phyloP scores from a whole-genome alignment of 225 moss, liverwort and hornwort genomes.

The Anthoceros angustus region DNA sequence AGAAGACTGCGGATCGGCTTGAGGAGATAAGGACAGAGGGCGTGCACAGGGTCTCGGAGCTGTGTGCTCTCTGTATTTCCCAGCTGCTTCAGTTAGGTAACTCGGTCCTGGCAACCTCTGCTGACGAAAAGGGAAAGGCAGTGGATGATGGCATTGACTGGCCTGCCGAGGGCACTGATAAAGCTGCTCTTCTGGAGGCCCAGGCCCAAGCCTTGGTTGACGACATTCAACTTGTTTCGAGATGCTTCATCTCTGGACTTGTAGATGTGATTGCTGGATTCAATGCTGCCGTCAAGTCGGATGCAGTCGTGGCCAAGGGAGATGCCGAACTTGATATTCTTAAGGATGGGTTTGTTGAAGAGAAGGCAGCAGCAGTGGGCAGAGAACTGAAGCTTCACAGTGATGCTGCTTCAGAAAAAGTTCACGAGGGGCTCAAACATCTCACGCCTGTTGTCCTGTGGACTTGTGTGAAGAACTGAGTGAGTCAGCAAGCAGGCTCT shows the following conservation, averaged over 20 bases:
- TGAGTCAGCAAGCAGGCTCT: too few species aligned
- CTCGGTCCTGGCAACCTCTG: constrained; percentile 35
- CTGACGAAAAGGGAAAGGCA: constrained; percentile 22
- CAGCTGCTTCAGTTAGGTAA: constrained; percentile 18
- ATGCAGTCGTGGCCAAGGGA: constrained; percentile 34
- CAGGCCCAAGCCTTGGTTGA: constrained; percentile 67
- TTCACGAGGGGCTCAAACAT: constrained; percentile 77
- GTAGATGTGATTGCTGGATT: constrained; percentile 83
- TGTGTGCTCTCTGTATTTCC: constrained; percentile 24
- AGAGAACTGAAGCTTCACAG: constrained; percentile 69
- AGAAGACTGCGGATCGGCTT: constrained; percentile 72
- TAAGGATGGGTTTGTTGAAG: constrained; percentile 68
- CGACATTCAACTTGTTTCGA: constrained; percentile 82
- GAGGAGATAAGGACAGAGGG: constrained; percentile 84
- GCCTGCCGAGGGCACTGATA: constrained; percentile 65
- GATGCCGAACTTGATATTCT: constrained; percentile 42
- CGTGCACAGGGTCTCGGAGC: constrained; percentile 24
- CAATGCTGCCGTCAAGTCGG: constrained; percentile 66
- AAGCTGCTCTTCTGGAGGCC: constrained; percentile 54
- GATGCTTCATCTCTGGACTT: constrained; percentile 83
- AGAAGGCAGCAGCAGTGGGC: constrained; percentile 53
- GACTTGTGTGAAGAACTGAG: constrained; percentile 34
- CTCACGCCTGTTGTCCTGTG: constrained; percentile 75
- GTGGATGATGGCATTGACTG: constrained; percentile 50
- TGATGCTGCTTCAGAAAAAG: constrained; percentile 77